phyloP scores from a whole-genome alignment of 2,329 filamentous ascomycete species.

The Pestalotiopsis sp. region DNA sequence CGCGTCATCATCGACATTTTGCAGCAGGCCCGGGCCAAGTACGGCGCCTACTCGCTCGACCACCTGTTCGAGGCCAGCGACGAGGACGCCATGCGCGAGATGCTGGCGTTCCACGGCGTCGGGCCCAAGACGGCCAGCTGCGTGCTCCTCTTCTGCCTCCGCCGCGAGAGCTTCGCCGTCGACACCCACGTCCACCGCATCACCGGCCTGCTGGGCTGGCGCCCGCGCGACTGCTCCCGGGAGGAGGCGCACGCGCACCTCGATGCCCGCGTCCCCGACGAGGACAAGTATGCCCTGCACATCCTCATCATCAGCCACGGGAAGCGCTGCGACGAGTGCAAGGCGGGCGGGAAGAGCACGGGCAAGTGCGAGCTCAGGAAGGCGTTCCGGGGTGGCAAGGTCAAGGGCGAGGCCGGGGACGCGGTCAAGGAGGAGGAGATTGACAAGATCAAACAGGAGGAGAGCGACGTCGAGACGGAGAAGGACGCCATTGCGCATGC shows the following conservation, averaged over 20 bases:
- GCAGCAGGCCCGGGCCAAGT: slow-evolving; percentile 55
- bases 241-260: slow-evolving; percentile 53
- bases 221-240: slow-evolving; percentile 39
- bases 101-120: slow-evolving; percentile 52
- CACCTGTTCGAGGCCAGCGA: slow-evolving; percentile 45
- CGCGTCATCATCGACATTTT: slow-evolving; percentile 71
- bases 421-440: slow-evolving; percentile 15
- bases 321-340: slow-evolving; percentile 45
- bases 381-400: slow-evolving; percentile 32
- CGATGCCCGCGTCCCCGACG: slow-evolving; percentile 47
- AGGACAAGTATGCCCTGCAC: slow-evolving; percentile 52
- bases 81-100: slow-evolving; percentile 50
- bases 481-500: slow-evolving; percentile 6
- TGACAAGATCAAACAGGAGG: slow-evolving; percentile 13
- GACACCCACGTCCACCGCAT: slow-evolving; percentile 56
- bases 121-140: slow-evolving; percentile 58
- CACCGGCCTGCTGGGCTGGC: slow-evolving; percentile 50
- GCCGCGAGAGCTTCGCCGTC: slow-evolving; percentile 50
- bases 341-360: slow-evolving; percentile 40
- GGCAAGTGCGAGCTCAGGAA: slow-evolving; percentile 43
- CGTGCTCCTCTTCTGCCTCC: slow-evolving; percentile 53
- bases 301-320: slow-evolving; percentile 51
- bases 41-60: slow-evolving; percentile 49
- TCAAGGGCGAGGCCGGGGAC: slow-evolving; percentile 14
- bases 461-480: slow-evolving; percentile 10